Base-by-base conservation (phyloP, 768 basidiomycete species). In the Suillus bovinus region DNA sequence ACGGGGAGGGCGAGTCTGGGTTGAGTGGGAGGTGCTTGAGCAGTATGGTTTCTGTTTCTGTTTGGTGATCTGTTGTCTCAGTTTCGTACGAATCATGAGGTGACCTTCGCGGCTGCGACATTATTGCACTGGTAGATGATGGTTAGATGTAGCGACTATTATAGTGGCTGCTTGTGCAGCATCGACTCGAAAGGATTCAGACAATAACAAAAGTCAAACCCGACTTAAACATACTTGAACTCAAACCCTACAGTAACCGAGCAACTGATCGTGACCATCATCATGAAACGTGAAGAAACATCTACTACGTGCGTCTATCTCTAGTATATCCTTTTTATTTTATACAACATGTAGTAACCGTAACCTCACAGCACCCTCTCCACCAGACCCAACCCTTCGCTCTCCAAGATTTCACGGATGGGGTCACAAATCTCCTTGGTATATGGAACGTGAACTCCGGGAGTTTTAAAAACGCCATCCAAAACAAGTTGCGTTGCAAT, bases 401-500 rank as follows among this genome's bases (percentile, higher is more conserved):
- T 81, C 77, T 94, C 93, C 49, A 93, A 72, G 27, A 81, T 69
- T 61, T 79, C 80, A 46, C 90, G 80, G 63, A 94, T 82, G 27
- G 87, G 86, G 59, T 91, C 89, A 70, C 91, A 93, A 41, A 94
- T 85, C 72, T 91, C 89, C 77, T 90, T 89, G 62, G 83, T 85
- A 77, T 99, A 98, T 3, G 96, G 96, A 13, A 86, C 90, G 55
- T 87, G 84, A 7, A 99, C 84, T 69, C 96, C 96, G 16, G 90
- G 85, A 41, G 80, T 84, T 65, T 77, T 84, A 71, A 98, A 77
- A 50, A 86, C 84, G 65, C 95, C 95, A 69, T 98, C 94, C 53
- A 99, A 80, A 29, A 99, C 85, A 64, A 95, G 82, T 80, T 98
- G 94, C 0, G 88, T 86, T 2, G 97, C 96, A 69, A 98, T 91